Percentiles rank a stretch among this genome's conserved stretches.
Evolutionary conservation across 78 protist genomes (phyloP).

Genomic region (Blattamonas nauphoetae): DNA sequence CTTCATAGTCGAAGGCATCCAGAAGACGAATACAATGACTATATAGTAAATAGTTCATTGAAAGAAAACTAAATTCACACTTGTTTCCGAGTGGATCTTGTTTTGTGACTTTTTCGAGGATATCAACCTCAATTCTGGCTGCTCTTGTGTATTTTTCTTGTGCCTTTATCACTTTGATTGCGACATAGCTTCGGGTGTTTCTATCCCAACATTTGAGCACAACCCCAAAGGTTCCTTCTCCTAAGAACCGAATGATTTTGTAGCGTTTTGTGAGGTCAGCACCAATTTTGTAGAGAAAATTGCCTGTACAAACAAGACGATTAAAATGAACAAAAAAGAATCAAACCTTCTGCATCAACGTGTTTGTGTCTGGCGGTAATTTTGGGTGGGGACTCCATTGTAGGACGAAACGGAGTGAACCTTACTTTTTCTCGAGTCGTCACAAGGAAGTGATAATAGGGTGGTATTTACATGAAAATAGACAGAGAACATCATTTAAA

Average conservation of each 20-base stretch:
- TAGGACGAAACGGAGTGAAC: no score
- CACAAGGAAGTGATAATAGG: no score
- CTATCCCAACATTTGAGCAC: slow-evolving; percentile 29
- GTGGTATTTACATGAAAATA: no score
- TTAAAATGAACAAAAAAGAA: no score
- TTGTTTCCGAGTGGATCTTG: background rate
- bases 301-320: no score
- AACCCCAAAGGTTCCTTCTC: slow-evolving; percentile 26
- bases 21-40: background rate
- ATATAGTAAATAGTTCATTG: background rate
- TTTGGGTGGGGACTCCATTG: no score
- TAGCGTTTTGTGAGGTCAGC: background rate
- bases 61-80: background rate
- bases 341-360: no score
- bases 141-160: slow-evolving; percentile 20
- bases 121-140: slow-evolving; percentile 15
- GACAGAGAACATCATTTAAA: no score
- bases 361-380: no score
- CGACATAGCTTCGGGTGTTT: slow-evolving; percentile 1
- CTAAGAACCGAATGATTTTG: slow-evolving; percentile 11
- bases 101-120: background rate
- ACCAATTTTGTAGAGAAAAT: background rate
- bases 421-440: no score
- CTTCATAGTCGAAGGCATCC: slow-evolving; percentile 14
- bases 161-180: slow-evolving; percentile 20